These are phyloP conservation scores for Alternaria incomplexa DNA, from an alignment of 2,329 filamentous ascomycete genomes.

Conservation along the genomic window DNA sequence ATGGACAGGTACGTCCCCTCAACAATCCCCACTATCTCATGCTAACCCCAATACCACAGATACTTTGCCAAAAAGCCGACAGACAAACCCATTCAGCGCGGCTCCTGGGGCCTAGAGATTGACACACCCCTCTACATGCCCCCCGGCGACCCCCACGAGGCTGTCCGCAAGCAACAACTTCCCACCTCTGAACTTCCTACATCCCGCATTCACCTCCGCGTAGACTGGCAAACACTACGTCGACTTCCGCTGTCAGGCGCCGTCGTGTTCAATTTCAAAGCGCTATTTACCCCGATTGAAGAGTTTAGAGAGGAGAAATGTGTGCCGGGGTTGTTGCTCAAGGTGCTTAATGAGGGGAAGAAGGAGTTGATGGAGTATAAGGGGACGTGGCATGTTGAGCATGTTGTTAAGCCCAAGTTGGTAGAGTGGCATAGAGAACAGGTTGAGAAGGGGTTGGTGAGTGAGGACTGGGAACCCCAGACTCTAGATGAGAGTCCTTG, in stretches of 20 bases:
- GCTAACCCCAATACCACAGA: slow-evolving; percentile 49
- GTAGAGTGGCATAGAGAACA: slow-evolving; percentile 71
- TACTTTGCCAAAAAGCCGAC: slow-evolving; percentile 81
- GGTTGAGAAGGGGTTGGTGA: slow-evolving; percentile 64
- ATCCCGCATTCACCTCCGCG: slow-evolving; percentile 70
- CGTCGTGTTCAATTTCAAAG: slow-evolving; percentile 88
- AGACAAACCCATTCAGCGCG: slow-evolving; percentile 78
- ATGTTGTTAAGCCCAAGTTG: slow-evolving; percentile 70
- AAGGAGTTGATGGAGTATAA: slow-evolving; percentile 78
- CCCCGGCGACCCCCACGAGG: slow-evolving; percentile 68
- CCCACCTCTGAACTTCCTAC: slow-evolving; percentile 59
- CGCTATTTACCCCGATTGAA: slow-evolving; percentile 75
- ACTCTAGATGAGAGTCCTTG: slow-evolving; percentile 79
- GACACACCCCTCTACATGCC: slow-evolving; percentile 78
- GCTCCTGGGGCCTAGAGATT: slow-evolving; percentile 82
- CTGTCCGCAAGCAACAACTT: slow-evolving; percentile 62
- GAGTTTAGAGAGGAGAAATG: slow-evolving; percentile 75
- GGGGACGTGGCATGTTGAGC: slow-evolving; percentile 79
- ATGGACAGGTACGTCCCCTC: slow-evolving; percentile 72
- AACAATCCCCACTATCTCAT: no score
- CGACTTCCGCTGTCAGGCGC: slow-evolving; percentile 77
- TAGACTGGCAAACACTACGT: slow-evolving; percentile 88
- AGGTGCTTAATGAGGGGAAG: slow-evolving; percentile 75
- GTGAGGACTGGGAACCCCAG: slow-evolving; percentile 67
- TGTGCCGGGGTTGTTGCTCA: slow-evolving; percentile 71